A percentile compares a stretch with the other conserved stretches of the same genome.
Conservation (phyloP, 164 flowering plant genomes). For the Dillenia turbinata region DNA sequence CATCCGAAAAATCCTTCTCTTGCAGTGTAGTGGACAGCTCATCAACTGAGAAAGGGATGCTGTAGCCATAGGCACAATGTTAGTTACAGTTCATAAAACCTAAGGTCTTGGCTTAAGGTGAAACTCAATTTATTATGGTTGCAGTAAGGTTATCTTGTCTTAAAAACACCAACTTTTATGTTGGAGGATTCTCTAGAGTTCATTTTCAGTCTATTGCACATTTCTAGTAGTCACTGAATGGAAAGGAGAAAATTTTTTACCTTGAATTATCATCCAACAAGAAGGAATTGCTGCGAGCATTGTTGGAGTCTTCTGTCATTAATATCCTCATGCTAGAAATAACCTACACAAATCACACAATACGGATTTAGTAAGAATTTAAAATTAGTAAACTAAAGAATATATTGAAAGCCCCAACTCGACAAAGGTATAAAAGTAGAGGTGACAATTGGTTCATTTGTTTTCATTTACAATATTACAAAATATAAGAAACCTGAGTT, state of each 20-base stretch:
- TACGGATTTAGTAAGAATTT: background rate
- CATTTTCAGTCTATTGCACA: background rate
- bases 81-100: background rate
- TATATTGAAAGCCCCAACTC: background rate
- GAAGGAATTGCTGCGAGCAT: slow-evolving; percentile 52
- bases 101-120: too few species aligned
- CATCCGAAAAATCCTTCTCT: slow-evolving; percentile 56
- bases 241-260: slow-evolving; percentile 17
- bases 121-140: too few species aligned
- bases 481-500: too few species aligned
- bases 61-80: slow-evolving; percentile 19
- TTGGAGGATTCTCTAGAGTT: too few species aligned
- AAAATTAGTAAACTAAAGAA: background rate
- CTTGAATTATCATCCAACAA: slow-evolving; percentile 67
- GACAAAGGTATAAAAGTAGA: too few species aligned
- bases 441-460: too few species aligned
- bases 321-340: slow-evolving; percentile 68
- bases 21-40: slow-evolving; percentile 54
- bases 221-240: slow-evolving; percentile 8
- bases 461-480: too few species aligned
- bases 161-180: too few species aligned
- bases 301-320: slow-evolving; percentile 66
- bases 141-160: too few species aligned
- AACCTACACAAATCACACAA: slow-evolving; percentile 33
- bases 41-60: slow-evolving; percentile 78